A percentile compares a stretch with the other conserved stretches of the same genome.
Evolutionary conservation across 192 early-diverging fungal genomes (phyloP).

Genomic region (Backusella parvicylindrica): DNA sequence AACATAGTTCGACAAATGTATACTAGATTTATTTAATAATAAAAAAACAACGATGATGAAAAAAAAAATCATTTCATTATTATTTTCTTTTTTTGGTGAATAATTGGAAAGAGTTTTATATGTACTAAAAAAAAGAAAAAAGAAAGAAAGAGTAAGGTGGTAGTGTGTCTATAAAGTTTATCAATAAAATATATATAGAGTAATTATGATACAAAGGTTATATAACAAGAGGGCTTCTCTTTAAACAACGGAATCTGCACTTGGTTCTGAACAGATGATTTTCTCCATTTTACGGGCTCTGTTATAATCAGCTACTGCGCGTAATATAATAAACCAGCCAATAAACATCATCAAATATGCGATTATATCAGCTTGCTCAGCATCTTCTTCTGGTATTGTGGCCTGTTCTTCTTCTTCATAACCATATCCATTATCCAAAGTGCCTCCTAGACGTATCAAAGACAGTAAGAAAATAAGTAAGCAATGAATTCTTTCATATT

Average conservation of each 20-base stretch:
- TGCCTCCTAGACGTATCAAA: constrained; percentile 13
- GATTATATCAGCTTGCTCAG: constrained; percentile 25
- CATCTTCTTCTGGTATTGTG: not conserved
- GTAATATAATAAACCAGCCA: constrained; percentile 67
- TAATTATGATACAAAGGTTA: not conserved
- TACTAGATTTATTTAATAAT: constrained; percentile 2
- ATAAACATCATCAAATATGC: constrained; percentile 70
- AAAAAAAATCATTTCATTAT: not conserved
- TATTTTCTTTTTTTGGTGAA: constrained; percentile 1
- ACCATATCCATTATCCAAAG: constrained; percentile 30
- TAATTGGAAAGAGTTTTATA: not conserved
- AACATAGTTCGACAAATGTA: not conserved
- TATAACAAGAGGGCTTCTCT: not conserved
- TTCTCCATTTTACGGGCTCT: constrained; percentile 63
- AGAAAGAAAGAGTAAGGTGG: too few species aligned
- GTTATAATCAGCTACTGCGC: constrained; percentile 64
- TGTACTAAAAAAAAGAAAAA: not conserved
- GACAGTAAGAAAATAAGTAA: not conserved
- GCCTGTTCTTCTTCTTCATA: constrained; percentile 17
- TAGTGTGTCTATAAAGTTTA: not conserved
- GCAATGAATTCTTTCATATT: not conserved
- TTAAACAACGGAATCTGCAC: not conserved
- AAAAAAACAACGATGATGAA: not conserved
- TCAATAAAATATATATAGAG: not conserved
- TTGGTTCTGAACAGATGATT: constrained; percentile 39